Percentiles rank a stretch among this genome's conserved stretches.
These are phyloP conservation scores for Terana coerulea DNA, from an alignment of 768 basidiomycete genomes.

Conservation along the genomic window DNA sequence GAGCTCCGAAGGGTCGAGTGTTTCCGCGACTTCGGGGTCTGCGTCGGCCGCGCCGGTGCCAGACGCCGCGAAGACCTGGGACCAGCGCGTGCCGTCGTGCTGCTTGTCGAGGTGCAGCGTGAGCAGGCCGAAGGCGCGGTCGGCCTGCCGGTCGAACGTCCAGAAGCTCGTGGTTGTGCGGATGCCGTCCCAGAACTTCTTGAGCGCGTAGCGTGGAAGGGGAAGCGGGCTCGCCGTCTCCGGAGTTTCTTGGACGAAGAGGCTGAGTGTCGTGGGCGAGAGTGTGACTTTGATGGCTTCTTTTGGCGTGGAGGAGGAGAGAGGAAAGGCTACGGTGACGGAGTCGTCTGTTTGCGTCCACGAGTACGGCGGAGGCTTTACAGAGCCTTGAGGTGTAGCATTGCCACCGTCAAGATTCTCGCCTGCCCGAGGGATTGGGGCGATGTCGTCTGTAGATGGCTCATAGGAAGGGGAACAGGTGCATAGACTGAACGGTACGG, in stretches of 20 bases:
- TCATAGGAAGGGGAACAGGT: slow-evolving; percentile 39
- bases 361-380: slow-evolving; percentile 77
- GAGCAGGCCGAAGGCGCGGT: slow-evolving; percentile 63
- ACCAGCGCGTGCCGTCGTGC: slow-evolving; percentile 81
- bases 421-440: slow-evolving; percentile 59
- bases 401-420: slow-evolving; percentile 47
- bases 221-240: slow-evolving; percentile 22
- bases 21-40: slow-evolving; percentile 81
- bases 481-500: slow-evolving; percentile 43
- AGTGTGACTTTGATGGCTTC: slow-evolving; percentile 65
- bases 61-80: slow-evolving; percentile 70
- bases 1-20: slow-evolving; percentile 81
- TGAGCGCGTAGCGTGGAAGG: slow-evolving; percentile 57
- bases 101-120: slow-evolving; percentile 86
- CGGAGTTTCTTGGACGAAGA: slow-evolving; percentile 49
- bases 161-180: slow-evolving; percentile 79
- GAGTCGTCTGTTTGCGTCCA: slow-evolving; percentile 90
- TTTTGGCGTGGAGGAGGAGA: slow-evolving; percentile 68
- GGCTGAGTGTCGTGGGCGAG: slow-evolving; percentile 57
- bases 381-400: slow-evolving; percentile 19
- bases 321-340: slow-evolving; percentile 77
- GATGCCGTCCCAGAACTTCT: slow-evolving; percentile 77
- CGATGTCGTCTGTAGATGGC: slow-evolving; percentile 63
- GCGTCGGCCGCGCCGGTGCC: slow-evolving; percentile 42
- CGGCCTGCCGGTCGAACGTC: slow-evolving; percentile 86